These are phyloP conservation scores for Fusarium brachygibbosum DNA, from an alignment of 2,329 filamentous ascomycete genomes.

Conservation along the genomic window DNA sequence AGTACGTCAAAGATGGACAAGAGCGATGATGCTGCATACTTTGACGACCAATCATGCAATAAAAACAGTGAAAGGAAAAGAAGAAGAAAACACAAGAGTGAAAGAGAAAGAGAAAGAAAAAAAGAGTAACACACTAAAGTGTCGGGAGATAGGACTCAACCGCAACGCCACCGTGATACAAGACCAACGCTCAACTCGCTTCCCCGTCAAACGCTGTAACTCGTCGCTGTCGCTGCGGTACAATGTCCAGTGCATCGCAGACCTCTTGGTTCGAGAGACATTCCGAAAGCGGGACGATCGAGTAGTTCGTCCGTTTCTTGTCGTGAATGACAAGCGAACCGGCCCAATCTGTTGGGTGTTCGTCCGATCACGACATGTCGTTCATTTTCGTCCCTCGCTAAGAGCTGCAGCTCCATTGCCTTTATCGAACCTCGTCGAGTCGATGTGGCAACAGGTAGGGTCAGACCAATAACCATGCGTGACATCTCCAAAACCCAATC, in stretches of 20 bases:
- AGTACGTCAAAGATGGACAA: constrained; percentile 23
- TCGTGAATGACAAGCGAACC: constrained; percentile 18
- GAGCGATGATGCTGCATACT: constrained; percentile 13
- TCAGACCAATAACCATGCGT: background rate
- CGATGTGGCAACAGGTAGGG: background rate
- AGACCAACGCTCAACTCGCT: constrained; percentile 40
- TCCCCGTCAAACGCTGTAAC: constrained; percentile 39
- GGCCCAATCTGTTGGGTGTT: constrained; percentile 1
- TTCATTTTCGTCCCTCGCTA: constrained; percentile 19
- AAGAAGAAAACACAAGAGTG: background rate
- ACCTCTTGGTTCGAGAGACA: constrained; percentile 6
- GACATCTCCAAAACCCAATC: background rate
- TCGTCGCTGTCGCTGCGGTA: constrained; percentile 12
- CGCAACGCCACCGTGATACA: constrained; percentile 33
- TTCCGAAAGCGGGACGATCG: constrained; percentile 21
- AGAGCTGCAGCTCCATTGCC: background rate
- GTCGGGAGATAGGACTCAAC: constrained; percentile 16
- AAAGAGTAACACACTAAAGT: constrained; percentile 3
- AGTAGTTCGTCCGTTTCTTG: constrained; percentile 25
- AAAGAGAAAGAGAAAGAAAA: background rate
- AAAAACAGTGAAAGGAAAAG: background rate
- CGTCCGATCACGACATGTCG: constrained; percentile 4
- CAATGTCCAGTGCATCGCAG: constrained; percentile 4
- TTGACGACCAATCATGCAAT: constrained; percentile 28
- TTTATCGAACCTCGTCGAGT: background rate